phyloP scores from a whole-genome alignment of 345 rosid species.

The Lepidium africanum region DNA sequence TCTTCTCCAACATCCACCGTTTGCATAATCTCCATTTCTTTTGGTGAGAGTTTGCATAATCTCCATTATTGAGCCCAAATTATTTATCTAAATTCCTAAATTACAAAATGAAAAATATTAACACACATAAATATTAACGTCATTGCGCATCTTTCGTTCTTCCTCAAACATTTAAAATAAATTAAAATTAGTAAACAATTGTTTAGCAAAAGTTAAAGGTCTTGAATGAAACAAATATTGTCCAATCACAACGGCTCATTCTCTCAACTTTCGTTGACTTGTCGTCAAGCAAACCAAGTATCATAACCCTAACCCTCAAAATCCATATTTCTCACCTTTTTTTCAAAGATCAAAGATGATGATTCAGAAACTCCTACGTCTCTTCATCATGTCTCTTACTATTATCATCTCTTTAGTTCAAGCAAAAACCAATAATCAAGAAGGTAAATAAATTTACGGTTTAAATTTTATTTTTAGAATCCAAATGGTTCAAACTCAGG shows the following conservation, averaged over 20 bases:
- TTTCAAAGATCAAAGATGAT: conserved; percentile 9
- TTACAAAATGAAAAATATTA: too few relatives aligned
- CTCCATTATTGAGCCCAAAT: too few relatives aligned
- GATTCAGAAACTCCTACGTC: conserved; percentile 5
- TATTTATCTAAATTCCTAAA: too few relatives aligned
- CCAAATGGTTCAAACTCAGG: too few relatives aligned
- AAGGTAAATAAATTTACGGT: conserved; percentile 34
- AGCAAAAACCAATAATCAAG: conserved; percentile 44
- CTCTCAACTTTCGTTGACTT: conserved; percentile 5
- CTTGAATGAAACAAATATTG: conserved; percentile 4
- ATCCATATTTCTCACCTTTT: background rate
- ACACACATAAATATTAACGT: conserved; percentile 1
- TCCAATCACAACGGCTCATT: conserved; percentile 11
- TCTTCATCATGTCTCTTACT: conserved; percentile 29
- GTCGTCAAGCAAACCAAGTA: conserved; percentile 6
- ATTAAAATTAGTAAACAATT: conserved; percentile 26
- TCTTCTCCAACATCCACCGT: too few relatives aligned
- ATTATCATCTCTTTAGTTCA: conserved; percentile 21
- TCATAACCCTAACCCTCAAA: background rate
- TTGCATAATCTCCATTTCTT: too few relatives aligned
- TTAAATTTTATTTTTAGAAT: background rate
- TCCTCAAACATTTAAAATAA: conserved; percentile 15
- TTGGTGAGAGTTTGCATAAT: too few relatives aligned
- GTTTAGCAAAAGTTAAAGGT: conserved; percentile 13
- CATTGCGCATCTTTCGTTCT: conserved; percentile 28